phyloP scores from a whole-genome alignment of 306 rosid species.

The Trifolium subterraneum region DNA sequence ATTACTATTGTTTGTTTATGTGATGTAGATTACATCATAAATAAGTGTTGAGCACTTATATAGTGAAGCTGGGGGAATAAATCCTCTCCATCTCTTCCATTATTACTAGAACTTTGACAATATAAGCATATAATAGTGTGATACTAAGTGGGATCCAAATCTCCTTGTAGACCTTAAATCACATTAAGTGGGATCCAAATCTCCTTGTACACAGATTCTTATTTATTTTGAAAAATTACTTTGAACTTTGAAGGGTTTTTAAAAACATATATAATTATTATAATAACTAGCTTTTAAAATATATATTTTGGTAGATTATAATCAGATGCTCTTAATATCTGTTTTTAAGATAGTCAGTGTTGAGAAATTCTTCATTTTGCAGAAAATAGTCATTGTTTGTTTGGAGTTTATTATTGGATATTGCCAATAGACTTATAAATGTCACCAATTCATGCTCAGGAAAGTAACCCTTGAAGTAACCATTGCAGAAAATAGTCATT shows the following conservation, averaged over 20 bases:
- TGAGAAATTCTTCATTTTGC: neutral
- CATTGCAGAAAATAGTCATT: too few species aligned
- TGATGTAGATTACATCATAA: too few species aligned
- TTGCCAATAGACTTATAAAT: neutral
- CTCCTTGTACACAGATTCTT: neutral
- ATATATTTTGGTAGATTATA: neutral
- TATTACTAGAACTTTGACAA: neutral
- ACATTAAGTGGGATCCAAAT: too few species aligned
- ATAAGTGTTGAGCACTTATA: too few species aligned
- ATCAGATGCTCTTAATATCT: too few species aligned
- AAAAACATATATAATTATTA: too few species aligned
- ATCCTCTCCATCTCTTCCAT: neutral
- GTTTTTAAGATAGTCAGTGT: too few species aligned
- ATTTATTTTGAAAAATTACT: neutral
- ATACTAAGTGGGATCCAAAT: neutral
- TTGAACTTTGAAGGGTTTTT: too few species aligned
- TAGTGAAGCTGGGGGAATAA: too few species aligned
- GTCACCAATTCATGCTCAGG: neutral
- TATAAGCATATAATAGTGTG: neutral
- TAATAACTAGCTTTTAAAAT: neutral
- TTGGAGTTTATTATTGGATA: neutral
- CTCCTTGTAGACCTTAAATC: too few species aligned
- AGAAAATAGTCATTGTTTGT: neutral
- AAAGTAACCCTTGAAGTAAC: conserved; percentile 5
- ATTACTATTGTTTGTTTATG: too few species aligned